Evolutionary conservation across 306 rosid species (phyloP).

Genomic region (Cucumis hystrix): DNA sequence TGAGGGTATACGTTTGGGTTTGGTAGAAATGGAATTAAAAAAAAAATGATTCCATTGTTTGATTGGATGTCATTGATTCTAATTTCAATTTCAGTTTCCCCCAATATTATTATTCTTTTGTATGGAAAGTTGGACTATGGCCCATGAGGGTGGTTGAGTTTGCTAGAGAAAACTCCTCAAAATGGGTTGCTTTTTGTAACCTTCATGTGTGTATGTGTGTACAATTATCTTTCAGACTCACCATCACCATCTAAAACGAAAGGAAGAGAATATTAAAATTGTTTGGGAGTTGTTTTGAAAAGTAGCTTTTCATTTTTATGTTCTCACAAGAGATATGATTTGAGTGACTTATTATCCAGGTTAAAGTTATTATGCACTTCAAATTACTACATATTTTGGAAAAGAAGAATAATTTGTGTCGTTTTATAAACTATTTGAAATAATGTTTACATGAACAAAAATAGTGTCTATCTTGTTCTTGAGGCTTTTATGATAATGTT

Average conservation of each 20-base stretch:
- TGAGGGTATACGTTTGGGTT: background rate
- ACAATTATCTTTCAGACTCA: background rate
- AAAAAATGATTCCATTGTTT: slow-evolving; percentile 3
- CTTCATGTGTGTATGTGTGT: background rate
- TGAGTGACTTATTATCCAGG: background rate
- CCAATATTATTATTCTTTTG: background rate
- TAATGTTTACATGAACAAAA: background rate
- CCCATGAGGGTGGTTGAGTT: slow-evolving; percentile 2
- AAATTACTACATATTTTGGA: background rate
- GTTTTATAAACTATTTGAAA: background rate
- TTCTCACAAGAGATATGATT: background rate
- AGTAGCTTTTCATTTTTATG: background rate
- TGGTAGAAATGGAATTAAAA: background rate
- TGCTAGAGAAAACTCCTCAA: background rate
- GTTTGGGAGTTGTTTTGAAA: background rate
- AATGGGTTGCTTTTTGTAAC: background rate
- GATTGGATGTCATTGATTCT: slow-evolving; percentile 5
- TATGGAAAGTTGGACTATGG: slow-evolving; percentile 1
- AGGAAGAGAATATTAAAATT: background rate
- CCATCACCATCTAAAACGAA: background rate
- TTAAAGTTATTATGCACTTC: background rate
- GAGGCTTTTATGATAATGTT: no score
- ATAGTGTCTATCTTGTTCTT: no score
- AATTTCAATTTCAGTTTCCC: slow-evolving; percentile 1
- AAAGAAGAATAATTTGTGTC: background rate